A percentile compares a stretch with the other conserved stretches of the same genome.
phyloP scores from a whole-genome alignment of 768 basidiomycete genomes.

The Boletus patriciae region DNA sequence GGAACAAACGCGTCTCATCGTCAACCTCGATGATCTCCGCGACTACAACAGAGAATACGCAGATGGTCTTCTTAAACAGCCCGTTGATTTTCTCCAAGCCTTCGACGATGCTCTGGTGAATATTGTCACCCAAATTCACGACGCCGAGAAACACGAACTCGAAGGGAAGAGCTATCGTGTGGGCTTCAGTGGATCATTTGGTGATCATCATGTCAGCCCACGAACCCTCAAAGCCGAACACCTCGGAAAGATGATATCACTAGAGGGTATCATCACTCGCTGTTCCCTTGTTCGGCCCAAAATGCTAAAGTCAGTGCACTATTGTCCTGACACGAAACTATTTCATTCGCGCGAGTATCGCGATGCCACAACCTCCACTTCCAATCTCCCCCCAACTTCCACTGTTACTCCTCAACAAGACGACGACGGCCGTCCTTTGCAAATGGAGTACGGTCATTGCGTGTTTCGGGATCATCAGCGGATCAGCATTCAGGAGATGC shows the following conservation, averaged over 20 bases:
- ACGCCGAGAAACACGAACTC: slow-evolving; percentile 79
- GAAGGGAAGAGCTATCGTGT: slow-evolving; percentile 79
- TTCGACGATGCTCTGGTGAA: slow-evolving; percentile 81
- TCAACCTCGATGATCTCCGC: slow-evolving; percentile 95
- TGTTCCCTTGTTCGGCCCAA: slow-evolving; percentile 98
- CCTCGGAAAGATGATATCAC: slow-evolving; percentile 92
- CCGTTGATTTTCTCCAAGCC: slow-evolving; percentile 82
- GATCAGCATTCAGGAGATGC: slow-evolving; percentile 99
- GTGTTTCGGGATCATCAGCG: slow-evolving; percentile 96
- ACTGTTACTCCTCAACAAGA: slow-evolving; percentile 89
- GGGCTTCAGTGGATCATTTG: slow-evolving; percentile 94
- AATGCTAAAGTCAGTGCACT: slow-evolving; percentile 97
- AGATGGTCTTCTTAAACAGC: slow-evolving; percentile 86
- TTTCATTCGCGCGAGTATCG: slow-evolving; percentile 91
- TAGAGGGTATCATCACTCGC: slow-evolving; percentile 97
- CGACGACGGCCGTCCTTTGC: slow-evolving; percentile 81
- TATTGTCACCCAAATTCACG: slow-evolving; percentile 71
- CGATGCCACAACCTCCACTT: slow-evolving; percentile 85
- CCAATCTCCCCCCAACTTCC: slow-evolving; percentile 81
- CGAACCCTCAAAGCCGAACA: slow-evolving; percentile 85
- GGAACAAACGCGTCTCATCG: slow-evolving; percentile 83
- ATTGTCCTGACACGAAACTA: slow-evolving; percentile 79
- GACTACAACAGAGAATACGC: slow-evolving; percentile 87
- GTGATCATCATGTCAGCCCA: slow-evolving; percentile 97
- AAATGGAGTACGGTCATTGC: slow-evolving; percentile 91